Evolutionary conservation across 768 basidiomycete species (phyloP).

Genomic region (Tulasnella sp.): DNA sequence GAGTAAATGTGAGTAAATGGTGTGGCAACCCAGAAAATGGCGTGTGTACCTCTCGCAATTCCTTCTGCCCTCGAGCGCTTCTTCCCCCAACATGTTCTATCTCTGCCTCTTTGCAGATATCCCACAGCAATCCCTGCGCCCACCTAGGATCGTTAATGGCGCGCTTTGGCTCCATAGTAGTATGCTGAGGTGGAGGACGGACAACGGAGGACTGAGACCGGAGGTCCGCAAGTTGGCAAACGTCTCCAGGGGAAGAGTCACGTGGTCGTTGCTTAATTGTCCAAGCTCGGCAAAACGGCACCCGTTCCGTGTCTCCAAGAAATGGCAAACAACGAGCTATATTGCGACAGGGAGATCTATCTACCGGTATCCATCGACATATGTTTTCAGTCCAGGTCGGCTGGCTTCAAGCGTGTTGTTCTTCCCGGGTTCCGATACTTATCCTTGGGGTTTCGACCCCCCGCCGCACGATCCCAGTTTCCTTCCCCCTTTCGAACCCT

Average conservation of each 20-base stretch:
- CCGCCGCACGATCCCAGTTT: background rate
- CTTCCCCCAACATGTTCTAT: background rate
- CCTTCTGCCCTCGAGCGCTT: background rate
- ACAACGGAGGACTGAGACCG: background rate
- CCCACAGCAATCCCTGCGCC: background rate
- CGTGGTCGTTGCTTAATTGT: background rate
- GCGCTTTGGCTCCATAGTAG: background rate
- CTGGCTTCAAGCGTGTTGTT: constrained; percentile 13
- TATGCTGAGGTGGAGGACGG: background rate
- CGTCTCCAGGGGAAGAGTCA: background rate
- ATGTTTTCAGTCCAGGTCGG: constrained; percentile 4
- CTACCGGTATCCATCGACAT: too few species aligned
- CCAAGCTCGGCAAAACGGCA: too few species aligned
- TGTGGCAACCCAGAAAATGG: background rate
- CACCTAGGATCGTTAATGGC: background rate
- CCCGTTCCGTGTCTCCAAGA: background rate
- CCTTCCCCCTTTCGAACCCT: background rate
- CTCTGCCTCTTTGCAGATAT: background rate
- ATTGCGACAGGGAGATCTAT: background rate
- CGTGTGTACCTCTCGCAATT: background rate
- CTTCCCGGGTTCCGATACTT: constrained; percentile 16
- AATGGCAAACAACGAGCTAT: background rate
- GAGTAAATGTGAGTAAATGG: background rate
- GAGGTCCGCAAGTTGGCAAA: background rate
- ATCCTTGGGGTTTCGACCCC: constrained; percentile 1